Percentiles rank a stretch among this genome's conserved stretches.
Evolutionary conservation across 169 alveolate genomes (phyloP).

Genomic region (Plasmodium ovale): DNA sequence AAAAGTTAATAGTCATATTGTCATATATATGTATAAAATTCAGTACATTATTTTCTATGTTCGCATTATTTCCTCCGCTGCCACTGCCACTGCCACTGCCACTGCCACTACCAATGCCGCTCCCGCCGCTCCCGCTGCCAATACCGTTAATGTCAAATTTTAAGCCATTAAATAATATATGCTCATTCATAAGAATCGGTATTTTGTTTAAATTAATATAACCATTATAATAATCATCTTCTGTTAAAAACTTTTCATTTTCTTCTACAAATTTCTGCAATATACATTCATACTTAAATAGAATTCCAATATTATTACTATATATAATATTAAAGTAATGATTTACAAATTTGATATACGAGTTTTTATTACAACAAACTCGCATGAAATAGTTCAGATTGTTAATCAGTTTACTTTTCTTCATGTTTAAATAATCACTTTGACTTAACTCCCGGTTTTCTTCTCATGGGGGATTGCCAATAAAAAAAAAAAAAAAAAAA

Average conservation of each 20-base stretch:
- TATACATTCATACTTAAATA: conserved; percentile 62
- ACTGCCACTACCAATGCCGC: conserved; percentile 9
- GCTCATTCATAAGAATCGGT: conserved; percentile 30
- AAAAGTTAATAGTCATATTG: conserved; percentile 57
- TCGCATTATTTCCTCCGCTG: conserved; percentile 14
- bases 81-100: conserved; percentile 23
- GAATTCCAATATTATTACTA: conserved; percentile 38
- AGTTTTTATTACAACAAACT: conserved; percentile 57
- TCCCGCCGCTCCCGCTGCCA: conserved; percentile 13
- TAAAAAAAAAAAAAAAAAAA: no score
- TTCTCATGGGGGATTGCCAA: neutral
- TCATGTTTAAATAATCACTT: conserved; percentile 45
- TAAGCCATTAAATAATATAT: neutral
- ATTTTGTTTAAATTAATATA: conserved; percentile 50
- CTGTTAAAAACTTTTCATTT: conserved; percentile 61
- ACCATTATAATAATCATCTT: conserved; percentile 53
- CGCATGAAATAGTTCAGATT: conserved; percentile 72
- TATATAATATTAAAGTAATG: conserved; percentile 70
- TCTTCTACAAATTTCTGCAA: conserved; percentile 58
- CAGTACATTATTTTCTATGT: conserved; percentile 37
- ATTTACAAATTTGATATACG: conserved; percentile 62
- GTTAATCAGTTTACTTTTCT: conserved; percentile 64
- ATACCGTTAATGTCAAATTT: conserved; percentile 22
- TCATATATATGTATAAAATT: conserved; percentile 46
- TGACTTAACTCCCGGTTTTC: conserved; percentile 27